These are phyloP conservation scores for Kodamaea ohmeri DNA, from an alignment of 1,139 yeast species.

Conservation along the genomic window DNA sequence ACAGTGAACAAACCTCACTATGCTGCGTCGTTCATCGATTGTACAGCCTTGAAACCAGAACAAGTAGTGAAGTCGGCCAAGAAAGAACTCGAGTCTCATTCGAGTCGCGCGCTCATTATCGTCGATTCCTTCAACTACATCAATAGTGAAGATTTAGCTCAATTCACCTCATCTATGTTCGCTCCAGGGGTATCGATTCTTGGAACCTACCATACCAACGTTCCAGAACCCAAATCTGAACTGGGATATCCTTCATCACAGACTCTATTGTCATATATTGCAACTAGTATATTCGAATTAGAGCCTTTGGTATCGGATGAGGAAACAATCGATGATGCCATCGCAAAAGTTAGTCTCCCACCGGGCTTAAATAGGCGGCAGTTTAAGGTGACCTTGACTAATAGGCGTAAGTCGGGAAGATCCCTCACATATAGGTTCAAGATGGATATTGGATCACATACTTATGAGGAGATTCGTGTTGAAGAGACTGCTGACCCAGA, in stretches of 20 bases:
- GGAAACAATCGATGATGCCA: conserved; percentile 38
- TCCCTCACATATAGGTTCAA: conserved; percentile 56
- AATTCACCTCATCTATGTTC: conserved; percentile 54
- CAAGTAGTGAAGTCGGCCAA: conserved; percentile 27
- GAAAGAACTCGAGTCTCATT: conserved; percentile 3
- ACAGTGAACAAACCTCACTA: conserved; percentile 51
- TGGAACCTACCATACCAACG: conserved; percentile 59
- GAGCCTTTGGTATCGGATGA: conserved; percentile 34
- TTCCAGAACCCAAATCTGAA: conserved; percentile 30
- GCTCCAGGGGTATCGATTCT: conserved; percentile 53
- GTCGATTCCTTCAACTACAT: conserved; percentile 72
- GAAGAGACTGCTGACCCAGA: conserved; percentile 21
- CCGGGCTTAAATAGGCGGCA: conserved; percentile 42
- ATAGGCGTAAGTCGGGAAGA: conserved; percentile 83
- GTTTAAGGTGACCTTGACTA: conserved; percentile 54
- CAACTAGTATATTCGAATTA: conserved; percentile 67
- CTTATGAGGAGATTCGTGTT: conserved; percentile 39
- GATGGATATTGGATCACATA: conserved; percentile 53
- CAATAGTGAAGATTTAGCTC: conserved; percentile 43
- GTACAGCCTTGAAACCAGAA: conserved; percentile 26
- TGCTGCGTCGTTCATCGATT: conserved; percentile 51
- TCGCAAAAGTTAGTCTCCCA: conserved; percentile 49
- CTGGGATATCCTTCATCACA: conserved; percentile 51
- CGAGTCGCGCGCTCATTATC: conserved; percentile 39
- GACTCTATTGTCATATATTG: conserved; percentile 58